Evolutionary conservation across 2,329 filamentous ascomycete genomes (phyloP), one percentile per base, ranked within the genome.

Genomic region (Nigrospora oryzae): DNA sequence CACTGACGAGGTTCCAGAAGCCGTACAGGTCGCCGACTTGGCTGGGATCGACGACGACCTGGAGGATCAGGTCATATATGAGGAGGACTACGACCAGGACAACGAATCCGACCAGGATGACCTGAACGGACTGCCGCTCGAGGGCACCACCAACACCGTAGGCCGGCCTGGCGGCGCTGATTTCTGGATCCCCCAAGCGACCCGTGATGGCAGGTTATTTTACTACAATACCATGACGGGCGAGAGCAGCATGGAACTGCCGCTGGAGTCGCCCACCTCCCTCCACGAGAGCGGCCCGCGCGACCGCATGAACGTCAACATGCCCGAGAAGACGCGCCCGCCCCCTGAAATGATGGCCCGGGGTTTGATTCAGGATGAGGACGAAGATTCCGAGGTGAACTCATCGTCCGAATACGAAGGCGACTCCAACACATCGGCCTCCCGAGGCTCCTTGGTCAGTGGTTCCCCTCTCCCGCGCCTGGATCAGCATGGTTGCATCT

Each of bases 171-270:
- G 93, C 55, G 83, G 91, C 62, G 89, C 91, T 38, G 91, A 94
- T 53, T 98, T 95, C 62, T 98, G 93, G 93, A 95, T 98, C 54
- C 93, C 93, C 15, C 93, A 98, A 69, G 93, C 90, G 13, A 98
- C 93, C 0, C 81, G 88, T 1, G 90, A 97, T 62, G 93, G 93
- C 44, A 79, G 90, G 46, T 68, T 98, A 19, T 98, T 94, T 66
- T 98, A 97, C 68, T 97, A 95, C 75, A 98, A 98, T 65, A 97
- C 91, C 50, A 82, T 96, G 69, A 98, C 93, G 0, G 90, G 91
- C 45, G 89, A 94, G 58, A 94, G 87, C 60, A 94, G 87, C 51
- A 93, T 90, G 80, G 93, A 98, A 62, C 71, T 98, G 49, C 93
- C 93, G 2, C 74, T 98, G 23, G 93, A 98, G 63, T 91, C 91